Base-by-base conservation (phyloP, 2,329 filamentous ascomycete genomes). In the Colletotrichum higginsianum region DNA sequence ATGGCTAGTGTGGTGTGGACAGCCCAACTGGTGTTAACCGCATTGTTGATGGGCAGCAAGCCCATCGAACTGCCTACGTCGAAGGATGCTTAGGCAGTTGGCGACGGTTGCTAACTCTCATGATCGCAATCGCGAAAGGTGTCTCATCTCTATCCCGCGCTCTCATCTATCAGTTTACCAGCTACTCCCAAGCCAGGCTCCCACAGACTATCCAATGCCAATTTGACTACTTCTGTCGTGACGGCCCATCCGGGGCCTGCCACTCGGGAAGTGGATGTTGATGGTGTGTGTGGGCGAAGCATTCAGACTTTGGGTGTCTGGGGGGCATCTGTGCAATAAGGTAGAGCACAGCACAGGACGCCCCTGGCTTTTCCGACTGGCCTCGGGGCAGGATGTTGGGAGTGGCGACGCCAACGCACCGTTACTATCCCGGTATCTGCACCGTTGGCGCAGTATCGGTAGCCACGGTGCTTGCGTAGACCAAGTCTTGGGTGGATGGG, bases 141-240 rank as follows among this genome's bases (percentile, higher is more conserved):
- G 66, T 64, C 47, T 71, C 61, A 61, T 61, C 66, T 71, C 30
- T 66, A 52, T 63, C 35, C 61, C 55, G 60, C 66, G 44, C 21
- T 23, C 12, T 57, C 35, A 35, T 38, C 30, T n/a, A 46, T 53
- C 47, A 46, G 57, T 50, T 63, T 35, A 50, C 47, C 52, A 38
- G 52, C 40, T 40, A 2, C 23, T 23, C 30, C 67, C 21, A 38
- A 11, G 9, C 35, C 8, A 38, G 35, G 2, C 35, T 11, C 30
- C 57, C 65, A 40, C 26, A 55, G 46, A 46, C 40, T 62, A 35
- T 23, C 38, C 57, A 62, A 57, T 52, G 64, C 42, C 44, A 42
- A 49, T 18, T 61, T 23, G 58, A 16, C 30, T 12, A 47, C 64
- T 38, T 38, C 13, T 40, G 35, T 50, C 52, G 18, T 55, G 46